phyloP scores from a whole-genome alignment of 208 protist genomes.

The Trichomonas gallinae region DNA sequence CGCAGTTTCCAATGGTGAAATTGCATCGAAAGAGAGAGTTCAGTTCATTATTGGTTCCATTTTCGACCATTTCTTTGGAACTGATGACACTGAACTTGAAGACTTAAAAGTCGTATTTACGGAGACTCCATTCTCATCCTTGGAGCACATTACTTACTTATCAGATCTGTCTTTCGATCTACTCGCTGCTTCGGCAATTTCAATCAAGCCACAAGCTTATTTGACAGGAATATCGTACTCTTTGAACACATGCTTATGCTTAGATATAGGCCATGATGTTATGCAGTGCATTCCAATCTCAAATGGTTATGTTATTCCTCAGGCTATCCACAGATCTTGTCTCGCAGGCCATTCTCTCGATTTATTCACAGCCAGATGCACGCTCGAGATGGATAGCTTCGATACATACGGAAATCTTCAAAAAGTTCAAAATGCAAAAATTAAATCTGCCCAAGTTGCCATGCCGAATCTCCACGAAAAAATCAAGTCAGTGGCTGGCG shows the following conservation, averaged over 20 bases:
- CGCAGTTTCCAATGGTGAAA: not conserved
- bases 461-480: not conserved
- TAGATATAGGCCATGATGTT: not conserved
- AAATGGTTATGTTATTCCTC: not conserved
- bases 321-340: not conserved
- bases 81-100: not conserved
- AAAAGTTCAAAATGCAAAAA: not conserved
- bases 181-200: not conserved
- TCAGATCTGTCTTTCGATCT: not conserved
- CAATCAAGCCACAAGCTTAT: not conserved
- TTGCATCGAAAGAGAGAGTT: not conserved
- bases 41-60: not conserved
- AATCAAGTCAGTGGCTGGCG: not conserved
- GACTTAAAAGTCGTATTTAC: not conserved
- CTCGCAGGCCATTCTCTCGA: not conserved
- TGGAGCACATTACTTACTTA: not conserved
- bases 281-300: not conserved
- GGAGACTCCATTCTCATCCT: not conserved
- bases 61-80: not conserved
- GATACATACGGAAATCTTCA: not conserved
- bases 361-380: not conserved
- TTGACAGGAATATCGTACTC: not conserved
- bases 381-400: not conserved
- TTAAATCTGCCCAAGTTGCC: not conserved
- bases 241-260: not conserved